These are phyloP conservation scores for Mimosa bimucronata DNA, from an alignment of 306 rosid genomes.

Conservation along the genomic window DNA sequence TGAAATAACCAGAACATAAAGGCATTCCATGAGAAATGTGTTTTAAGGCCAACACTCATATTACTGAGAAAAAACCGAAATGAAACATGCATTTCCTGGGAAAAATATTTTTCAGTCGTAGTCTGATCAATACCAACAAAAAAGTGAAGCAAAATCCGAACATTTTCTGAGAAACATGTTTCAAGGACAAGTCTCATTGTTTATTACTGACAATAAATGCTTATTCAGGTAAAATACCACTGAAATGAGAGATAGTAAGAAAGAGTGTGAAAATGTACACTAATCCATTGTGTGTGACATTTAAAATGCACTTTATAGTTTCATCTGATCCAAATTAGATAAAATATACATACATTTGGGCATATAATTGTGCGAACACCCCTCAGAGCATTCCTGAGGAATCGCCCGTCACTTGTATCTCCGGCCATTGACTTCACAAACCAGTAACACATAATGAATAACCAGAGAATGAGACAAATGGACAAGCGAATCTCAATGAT, in stretches of 20 bases:
- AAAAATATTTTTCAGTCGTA: neutral
- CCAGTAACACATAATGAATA: slow-evolving; percentile 38
- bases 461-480: slow-evolving; percentile 17
- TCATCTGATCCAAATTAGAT: neutral
- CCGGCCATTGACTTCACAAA: slow-evolving; percentile 70
- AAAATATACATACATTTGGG: slow-evolving; percentile 70
- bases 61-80: neutral
- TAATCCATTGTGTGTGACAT: neutral
- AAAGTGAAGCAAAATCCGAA: neutral
- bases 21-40: slow-evolving; percentile 8
- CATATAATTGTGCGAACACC: slow-evolving; percentile 88
- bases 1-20: slow-evolving; percentile 38
- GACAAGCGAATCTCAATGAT: slow-evolving; percentile 12
- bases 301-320: neutral
- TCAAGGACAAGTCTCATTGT: neutral
- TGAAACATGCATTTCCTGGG: neutral
- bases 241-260: no score
- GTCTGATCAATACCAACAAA: neutral
- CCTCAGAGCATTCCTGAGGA: slow-evolving; percentile 69
- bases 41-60: slow-evolving; percentile 6
- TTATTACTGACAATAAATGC: neutral
- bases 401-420: slow-evolving; percentile 66
- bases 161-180: neutral
- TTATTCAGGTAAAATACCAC: neutral
- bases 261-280: no score